Evolutionary conservation across 1,284 basidiomycete genomes (phyloP).

Genomic region (Meira miltonrushii): DNA sequence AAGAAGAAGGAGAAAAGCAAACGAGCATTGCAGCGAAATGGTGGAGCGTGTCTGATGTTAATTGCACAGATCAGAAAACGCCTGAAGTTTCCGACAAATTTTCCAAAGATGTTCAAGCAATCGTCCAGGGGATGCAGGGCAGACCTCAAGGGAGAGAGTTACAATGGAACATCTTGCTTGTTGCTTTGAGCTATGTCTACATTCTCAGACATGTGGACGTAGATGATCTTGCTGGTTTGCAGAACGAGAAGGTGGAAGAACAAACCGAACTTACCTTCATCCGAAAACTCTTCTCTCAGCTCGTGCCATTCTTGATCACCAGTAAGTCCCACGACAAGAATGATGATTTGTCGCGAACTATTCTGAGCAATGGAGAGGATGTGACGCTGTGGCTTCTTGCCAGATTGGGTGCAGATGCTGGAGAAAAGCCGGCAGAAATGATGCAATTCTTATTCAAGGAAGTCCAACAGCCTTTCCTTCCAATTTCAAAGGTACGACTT

Average conservation of each 20-base stretch:
- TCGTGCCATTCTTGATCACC: neutral
- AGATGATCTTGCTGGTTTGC: neutral
- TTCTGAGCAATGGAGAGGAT: constrained; percentile 5
- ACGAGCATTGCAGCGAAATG: neutral
- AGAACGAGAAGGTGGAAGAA: neutral
- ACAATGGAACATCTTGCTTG: neutral
- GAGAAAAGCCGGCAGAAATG: neutral
- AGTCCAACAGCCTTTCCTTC: neutral
- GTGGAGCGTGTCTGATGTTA: neutral
- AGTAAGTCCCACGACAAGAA: neutral
- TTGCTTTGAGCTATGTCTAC: neutral
- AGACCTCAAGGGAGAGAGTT: too few relatives aligned
- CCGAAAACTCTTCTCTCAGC: neutral
- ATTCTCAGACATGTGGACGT: neutral
- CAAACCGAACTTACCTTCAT: neutral
- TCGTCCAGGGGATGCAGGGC: neutral
- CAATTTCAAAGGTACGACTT: neutral
- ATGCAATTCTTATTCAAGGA: constrained; percentile 1
- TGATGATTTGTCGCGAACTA: neutral
- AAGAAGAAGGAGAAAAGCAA: neutral
- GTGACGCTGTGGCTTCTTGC: neutral
- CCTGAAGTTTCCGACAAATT: neutral
- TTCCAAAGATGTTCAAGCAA: neutral
- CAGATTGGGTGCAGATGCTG: neutral
- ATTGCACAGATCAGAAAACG: too few relatives aligned